Evolutionary conservation across 2,329 filamentous ascomycete genomes (phyloP), one percentile per base, ranked within the genome.

Genomic region (Cercospora nicotianae): DNA sequence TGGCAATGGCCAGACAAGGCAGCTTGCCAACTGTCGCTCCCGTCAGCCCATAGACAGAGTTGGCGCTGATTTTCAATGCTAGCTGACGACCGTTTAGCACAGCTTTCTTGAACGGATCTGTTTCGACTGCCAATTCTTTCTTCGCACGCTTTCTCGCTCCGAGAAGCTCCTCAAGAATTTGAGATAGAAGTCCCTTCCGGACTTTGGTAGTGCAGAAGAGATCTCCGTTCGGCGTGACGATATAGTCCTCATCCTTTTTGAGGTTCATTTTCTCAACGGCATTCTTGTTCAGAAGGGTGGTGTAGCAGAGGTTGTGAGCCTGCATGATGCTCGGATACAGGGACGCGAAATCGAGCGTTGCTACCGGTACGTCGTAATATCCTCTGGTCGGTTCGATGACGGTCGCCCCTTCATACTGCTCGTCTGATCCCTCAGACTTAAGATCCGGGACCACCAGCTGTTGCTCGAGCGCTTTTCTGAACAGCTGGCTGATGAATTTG

Each of bases 301-400:
- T 99, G 79, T 99, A 99, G 80, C 95, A 99, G 23, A 99, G 87
- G 74, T 99, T 99, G 81, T 99, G 95, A 0, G 95, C 95, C 81
- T 98, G 94, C 79, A 99, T 99, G 77, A 99, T 99, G 83, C 94
- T 97, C 23, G 95, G 95, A 75, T 99, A 99, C 71, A 99, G 89
- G 33, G 95, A 98, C 5, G 95, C 95, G 74, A 99, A 99, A 92
- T 99, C 95, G 53, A 99, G 89, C 0, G 95, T 99, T 1, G 95
- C 95, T 71, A 99, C 91, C 1, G 95, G 95, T 28, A 96, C 92
- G 75, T 95, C 90, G 80, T 99, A 98, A 80, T 96, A 99, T 33
- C 92, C 93, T 80, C 94, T 89, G 18, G 89, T 91, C 0, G 95
- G 95, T 77, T 99, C 95, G 77, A 99, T 99, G 79, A 99, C 95